phyloP scores from a whole-genome alignment of 768 basidiomycete genomes.

The Lyophyllum shimeji region DNA sequence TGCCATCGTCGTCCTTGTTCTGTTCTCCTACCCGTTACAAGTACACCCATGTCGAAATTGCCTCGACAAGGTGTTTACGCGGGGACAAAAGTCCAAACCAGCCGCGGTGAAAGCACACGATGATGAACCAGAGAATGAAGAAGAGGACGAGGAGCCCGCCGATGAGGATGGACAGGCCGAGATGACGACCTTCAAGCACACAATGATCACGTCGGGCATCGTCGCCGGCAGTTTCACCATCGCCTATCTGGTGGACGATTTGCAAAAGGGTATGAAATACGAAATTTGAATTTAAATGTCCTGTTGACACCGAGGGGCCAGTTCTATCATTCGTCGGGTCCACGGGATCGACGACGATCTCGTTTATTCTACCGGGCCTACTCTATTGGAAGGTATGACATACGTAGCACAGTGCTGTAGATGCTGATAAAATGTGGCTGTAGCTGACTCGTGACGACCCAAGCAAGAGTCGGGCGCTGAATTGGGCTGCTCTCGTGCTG shows the following conservation, averaged over 20 bases:
- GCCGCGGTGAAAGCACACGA: slow-evolving; percentile 27
- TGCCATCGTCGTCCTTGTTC: slow-evolving; percentile 87
- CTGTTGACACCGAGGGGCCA: slow-evolving; percentile 25
- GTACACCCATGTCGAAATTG: slow-evolving; percentile 92
- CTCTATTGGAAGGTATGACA: slow-evolving; percentile 86
- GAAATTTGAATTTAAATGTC: not conserved
- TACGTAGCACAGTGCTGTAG: not conserved
- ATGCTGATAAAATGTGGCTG: slow-evolving; percentile 3
- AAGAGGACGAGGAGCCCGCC: slow-evolving; percentile 44
- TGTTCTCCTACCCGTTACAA: slow-evolving; percentile 94
- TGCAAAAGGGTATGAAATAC: slow-evolving; percentile 64
- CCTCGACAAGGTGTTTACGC: slow-evolving; percentile 83
- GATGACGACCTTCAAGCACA: slow-evolving; percentile 69
- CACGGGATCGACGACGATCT: slow-evolving; percentile 95
- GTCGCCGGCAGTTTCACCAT: slow-evolving; percentile 64
- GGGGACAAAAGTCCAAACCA: slow-evolving; percentile 28
- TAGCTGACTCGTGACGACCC: slow-evolving; percentile 73
- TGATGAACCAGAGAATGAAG: slow-evolving; percentile 43
- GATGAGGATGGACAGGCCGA: slow-evolving; percentile 59
- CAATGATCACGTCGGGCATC: slow-evolving; percentile 66
- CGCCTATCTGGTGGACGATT: slow-evolving; percentile 76
- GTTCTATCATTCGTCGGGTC: slow-evolving; percentile 96
- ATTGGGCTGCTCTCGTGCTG: slow-evolving; percentile 64
- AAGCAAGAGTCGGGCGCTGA: slow-evolving; percentile 44
- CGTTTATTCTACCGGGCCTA: slow-evolving; percentile 91